Base-by-base conservation (phyloP, 495 filamentous ascomycete species). In the Bathelium albidoporum region DNA sequence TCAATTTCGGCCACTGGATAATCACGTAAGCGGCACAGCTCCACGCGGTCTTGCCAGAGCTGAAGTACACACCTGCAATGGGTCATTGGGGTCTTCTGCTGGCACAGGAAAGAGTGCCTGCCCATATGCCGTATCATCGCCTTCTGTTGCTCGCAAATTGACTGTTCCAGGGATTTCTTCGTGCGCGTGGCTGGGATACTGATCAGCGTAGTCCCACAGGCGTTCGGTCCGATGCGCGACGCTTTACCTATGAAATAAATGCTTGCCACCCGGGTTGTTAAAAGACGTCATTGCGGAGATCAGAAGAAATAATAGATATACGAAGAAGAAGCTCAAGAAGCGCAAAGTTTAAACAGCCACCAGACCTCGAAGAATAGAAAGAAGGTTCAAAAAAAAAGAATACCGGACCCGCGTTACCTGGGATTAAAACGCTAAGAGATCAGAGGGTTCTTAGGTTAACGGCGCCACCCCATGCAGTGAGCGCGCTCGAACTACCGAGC, bases 91-190 rank as follows among this genome's bases (percentile, higher is more conserved):
- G 64, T 85, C 83, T 60, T 83, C 81, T 0, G 82, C 79, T 7
- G 84, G 83, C 0, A 86, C 83, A 1, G 83, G 84, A 63, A 81
- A 87, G 22, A 86, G 70, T 1, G 83, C 84, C 65, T 85, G 83
- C 60, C 83, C 84, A 53, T 83, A 80, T 1, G 74, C 81, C 2
- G 80, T 82, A 63, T 85, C 83, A 64, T 87, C 83, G 58, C 83
- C 84, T 72, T 85, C 84, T 78, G 58, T 62, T 53, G 78, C 76
- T 59, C 73, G 69, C 29, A 85, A 72, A 66, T 84, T 80, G 55
- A 84, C 81, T 0, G 83, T 85, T 2, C 83, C 83, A 0, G 83
- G 81, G 26, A 84, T 76, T 65, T 76, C 81, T 70, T 84, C 82
- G 60, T 81, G 82, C 14, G 82, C 82, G 70, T 84, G 82, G 62